A percentile compares a stretch with the other conserved stretches of the same genome.
These are phyloP conservation scores for Helotiales sp. DNA, from an alignment of 2,329 filamentous ascomycete genomes.

Conservation along the genomic window DNA sequence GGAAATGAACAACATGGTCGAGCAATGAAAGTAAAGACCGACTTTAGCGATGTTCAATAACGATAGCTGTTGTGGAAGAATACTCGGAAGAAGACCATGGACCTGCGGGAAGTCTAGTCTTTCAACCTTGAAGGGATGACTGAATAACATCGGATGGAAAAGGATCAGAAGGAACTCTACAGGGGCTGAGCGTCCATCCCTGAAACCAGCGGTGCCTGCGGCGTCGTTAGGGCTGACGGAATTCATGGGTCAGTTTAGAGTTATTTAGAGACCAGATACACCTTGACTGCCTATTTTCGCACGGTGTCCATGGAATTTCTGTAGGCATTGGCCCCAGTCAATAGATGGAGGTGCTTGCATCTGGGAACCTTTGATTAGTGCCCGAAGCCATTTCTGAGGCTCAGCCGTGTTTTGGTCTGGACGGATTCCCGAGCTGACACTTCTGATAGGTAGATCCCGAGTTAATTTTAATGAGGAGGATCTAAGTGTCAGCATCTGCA, in stretches of 20 bases:
- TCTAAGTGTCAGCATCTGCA: background rate
- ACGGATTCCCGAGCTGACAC: background rate
- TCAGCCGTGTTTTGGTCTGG: background rate
- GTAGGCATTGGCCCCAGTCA: no score
- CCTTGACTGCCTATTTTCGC: no score
- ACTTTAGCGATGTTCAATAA: background rate
- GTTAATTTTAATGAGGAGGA: background rate
- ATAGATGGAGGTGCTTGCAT: no score
- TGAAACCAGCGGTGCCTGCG: background rate
- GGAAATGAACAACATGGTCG: conserved; percentile 2
- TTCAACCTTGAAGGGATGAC: background rate
- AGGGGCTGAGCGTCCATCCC: background rate
- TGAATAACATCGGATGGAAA: no score
- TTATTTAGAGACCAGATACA: background rate
- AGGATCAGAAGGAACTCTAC: background rate
- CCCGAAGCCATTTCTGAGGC: background rate
- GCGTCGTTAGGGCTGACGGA: background rate
- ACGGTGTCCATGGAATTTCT: no score
- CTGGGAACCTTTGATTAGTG: no score
- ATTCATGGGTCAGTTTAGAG: background rate
- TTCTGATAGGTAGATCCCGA: background rate
- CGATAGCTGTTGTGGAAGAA: background rate
- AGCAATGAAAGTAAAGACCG: background rate
- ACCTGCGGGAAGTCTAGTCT: background rate
- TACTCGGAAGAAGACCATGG: background rate